Conservation (phyloP, 768 basidiomycete genomes). For the Lactarius akahatsu region DNA sequence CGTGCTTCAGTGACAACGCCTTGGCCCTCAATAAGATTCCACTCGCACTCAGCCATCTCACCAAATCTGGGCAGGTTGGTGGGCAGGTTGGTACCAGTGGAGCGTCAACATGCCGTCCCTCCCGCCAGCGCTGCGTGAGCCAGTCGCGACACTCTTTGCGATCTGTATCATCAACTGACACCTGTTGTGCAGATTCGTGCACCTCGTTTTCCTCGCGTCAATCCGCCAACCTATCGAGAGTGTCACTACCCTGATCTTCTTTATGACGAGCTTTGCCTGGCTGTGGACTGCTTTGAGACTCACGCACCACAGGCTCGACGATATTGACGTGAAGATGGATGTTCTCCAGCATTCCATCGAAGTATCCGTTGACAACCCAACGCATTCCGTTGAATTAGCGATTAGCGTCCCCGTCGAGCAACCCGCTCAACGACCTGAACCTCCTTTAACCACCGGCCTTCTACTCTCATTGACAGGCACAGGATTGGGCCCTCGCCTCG, state of each 20-base stretch:
- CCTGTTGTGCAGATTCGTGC: background rate
- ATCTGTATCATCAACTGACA: background rate
- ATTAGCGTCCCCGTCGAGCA: no score
- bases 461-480: slow-evolving; percentile 12
- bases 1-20: no score
- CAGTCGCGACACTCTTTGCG: background rate
- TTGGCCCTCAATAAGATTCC: no score
- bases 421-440: background rate
- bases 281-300: slow-evolving; percentile 6
- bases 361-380: no score
- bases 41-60: no score
- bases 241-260: background rate
- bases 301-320: background rate
- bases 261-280: slow-evolving; percentile 5
- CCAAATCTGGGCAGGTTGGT: slow-evolving; percentile 6
- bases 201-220: background rate
- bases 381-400: background rate
- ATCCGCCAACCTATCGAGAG: background rate
- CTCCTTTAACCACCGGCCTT: background rate
- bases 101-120: background rate
- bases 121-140: slow-evolving; percentile 12
- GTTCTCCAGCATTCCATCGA: slow-evolving; percentile 1
- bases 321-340: background rate
- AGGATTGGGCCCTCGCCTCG: background rate
- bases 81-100: slow-evolving; percentile 1